Percentiles rank a stretch among this genome's conserved stretches.
phyloP scores from a whole-genome alignment of 768 basidiomycete genomes.

The Pholiota molesta region DNA sequence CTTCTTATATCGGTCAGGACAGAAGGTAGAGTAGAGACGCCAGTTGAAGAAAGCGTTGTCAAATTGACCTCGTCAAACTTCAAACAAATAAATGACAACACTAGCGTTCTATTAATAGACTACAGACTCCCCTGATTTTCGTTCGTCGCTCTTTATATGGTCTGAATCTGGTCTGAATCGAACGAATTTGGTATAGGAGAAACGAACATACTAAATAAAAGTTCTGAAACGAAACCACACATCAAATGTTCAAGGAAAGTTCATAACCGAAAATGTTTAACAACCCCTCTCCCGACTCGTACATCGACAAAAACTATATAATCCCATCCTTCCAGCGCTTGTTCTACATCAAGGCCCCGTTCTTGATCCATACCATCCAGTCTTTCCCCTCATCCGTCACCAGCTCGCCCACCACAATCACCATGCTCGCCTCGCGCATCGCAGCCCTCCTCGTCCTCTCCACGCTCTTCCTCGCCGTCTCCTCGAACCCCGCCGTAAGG shows the following conservation, averaged over 20 bases:
- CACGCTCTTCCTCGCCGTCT: background rate
- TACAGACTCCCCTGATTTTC: background rate
- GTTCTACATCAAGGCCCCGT: background rate
- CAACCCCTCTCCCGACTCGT: background rate
- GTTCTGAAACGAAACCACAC: background rate
- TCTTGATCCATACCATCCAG: background rate
- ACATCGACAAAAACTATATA: background rate
- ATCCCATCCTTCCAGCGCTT: background rate
- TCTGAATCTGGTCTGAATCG: too few relatives aligned
- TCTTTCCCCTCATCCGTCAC: background rate
- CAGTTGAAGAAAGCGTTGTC: too few relatives aligned
- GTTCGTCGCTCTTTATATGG: too few relatives aligned
- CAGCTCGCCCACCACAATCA: background rate
- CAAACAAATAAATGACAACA: too few relatives aligned
- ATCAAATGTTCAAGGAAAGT: background rate
- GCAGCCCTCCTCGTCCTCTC: background rate
- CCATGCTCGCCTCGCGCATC: background rate
- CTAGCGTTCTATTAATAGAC: too few relatives aligned
- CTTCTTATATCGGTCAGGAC: too few relatives aligned
- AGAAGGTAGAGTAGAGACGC: too few relatives aligned
- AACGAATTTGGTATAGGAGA: too few relatives aligned
- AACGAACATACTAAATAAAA: too few relatives aligned
- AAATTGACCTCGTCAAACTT: too few relatives aligned
- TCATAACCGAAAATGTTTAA: background rate
- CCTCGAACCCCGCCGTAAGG: background rate